Percentiles rank a stretch among this genome's conserved stretches.
These are phyloP conservation scores for Porcisia hertigi DNA, from an alignment of 208 protist genomes.

Conservation along the genomic window DNA sequence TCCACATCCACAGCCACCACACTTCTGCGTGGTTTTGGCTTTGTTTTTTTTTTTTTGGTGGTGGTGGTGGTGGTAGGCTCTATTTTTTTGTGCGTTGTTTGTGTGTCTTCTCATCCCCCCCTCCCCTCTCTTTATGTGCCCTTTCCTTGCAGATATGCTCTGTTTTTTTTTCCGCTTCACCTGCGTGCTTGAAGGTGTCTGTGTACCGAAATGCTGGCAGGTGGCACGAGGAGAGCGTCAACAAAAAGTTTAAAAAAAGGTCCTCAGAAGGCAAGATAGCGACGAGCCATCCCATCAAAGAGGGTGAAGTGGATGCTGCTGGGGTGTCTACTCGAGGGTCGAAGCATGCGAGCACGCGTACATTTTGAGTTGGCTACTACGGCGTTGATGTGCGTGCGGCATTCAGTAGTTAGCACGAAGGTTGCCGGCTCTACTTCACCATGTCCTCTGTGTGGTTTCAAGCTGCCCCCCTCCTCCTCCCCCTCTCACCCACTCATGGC, in stretches of 20 bases:
- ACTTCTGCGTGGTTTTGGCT: neutral
- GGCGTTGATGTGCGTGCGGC: neutral
- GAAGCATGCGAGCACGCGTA: neutral
- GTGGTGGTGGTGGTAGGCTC: neutral
- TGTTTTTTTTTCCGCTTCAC: constrained; percentile 7
- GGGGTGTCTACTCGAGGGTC: neutral
- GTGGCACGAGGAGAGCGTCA: neutral
- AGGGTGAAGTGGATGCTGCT: neutral
- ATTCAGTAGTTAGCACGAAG: too few relatives aligned
- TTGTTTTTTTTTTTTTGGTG: neutral
- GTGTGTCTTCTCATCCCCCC: constrained; percentile 2
- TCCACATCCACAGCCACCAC: neutral
- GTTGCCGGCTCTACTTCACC: too few relatives aligned
- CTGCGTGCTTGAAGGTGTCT: neutral
- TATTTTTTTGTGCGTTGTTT: neutral
- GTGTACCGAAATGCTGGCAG: neutral
- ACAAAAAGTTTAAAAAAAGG: neutral
- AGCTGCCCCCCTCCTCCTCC: neutral
- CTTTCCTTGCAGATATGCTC: neutral
- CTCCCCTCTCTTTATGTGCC: neutral
- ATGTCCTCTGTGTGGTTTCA: neutral
- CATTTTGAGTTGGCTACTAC: neutral
- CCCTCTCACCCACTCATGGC: neutral
- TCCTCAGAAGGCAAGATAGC: neutral
- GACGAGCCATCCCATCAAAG: neutral